phyloP scores from a whole-genome alignment of 2,329 filamentous ascomycete species.

The Talaromyces sp. region DNA sequence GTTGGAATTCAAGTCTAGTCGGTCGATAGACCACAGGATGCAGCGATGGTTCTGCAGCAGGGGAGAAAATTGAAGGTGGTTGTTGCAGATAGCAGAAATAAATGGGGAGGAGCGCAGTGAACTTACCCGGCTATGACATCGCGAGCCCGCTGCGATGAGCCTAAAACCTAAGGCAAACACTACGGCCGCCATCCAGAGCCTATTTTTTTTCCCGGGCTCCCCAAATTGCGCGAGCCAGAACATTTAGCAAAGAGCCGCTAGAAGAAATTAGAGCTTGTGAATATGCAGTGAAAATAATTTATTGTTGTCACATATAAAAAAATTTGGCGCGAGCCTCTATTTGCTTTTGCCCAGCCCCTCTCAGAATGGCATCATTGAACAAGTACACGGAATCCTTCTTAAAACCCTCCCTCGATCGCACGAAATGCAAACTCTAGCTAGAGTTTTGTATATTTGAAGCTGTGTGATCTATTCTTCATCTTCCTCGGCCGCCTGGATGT shows the following conservation, averaged over 20 bases:
- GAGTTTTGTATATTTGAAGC: neutral
- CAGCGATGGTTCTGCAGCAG: neutral
- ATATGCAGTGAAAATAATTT: neutral
- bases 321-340: neutral
- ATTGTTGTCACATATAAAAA: neutral
- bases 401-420: neutral
- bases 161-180: neutral
- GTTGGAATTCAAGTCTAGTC: neutral
- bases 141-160: neutral
- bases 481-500: slow-evolving; percentile 67
- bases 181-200: neutral
- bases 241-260: neutral
- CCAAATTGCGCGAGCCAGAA: neutral
- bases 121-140: neutral
- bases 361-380: neutral
- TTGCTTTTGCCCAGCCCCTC: neutral
- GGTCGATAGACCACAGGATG: neutral
- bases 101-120: neutral
- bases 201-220: neutral
- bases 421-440: neutral
- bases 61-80: neutral
- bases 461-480: slow-evolving; percentile 42
- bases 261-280: neutral
- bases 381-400: neutral
- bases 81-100: neutral